A percentile compares a stretch with the other conserved stretches of the same genome.
These are phyloP conservation scores for Sphagnum magellanicum DNA, from an alignment of 228 moss, liverwort and hornwort species.

Conservation along the genomic window DNA sequence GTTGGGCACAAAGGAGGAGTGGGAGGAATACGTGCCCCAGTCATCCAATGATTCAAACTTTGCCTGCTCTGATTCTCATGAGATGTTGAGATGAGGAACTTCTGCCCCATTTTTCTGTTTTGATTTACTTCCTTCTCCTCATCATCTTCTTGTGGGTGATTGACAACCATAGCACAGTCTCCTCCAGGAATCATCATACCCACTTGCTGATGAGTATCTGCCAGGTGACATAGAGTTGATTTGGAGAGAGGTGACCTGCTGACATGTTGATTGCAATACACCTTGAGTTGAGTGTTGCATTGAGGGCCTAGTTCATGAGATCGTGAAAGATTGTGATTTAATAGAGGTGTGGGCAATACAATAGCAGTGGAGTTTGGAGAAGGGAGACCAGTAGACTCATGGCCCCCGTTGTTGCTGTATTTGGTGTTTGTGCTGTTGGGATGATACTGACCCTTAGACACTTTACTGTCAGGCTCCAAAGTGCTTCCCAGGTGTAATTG, in stretches of 20 bases:
- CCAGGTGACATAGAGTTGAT: conserved; percentile 12
- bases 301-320: conserved; percentile 16
- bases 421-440: background rate
- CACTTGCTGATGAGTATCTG: conserved; percentile 17
- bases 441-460: background rate
- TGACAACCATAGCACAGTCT: conserved; percentile 44
- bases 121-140: conserved; percentile 8
- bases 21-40: conserved; percentile 15
- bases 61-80: conserved; percentile 14
- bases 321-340: conserved; percentile 16
- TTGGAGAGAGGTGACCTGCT: too few species aligned
- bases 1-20: background rate
- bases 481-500: conserved; percentile 24
- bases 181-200: conserved; percentile 18
- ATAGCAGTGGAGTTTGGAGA: conserved; percentile 29
- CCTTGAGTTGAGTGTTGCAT: background rate
- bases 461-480: conserved; percentile 20
- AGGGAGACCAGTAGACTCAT: conserved; percentile 18
- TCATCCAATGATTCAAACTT: conserved; percentile 11
- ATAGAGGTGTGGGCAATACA: conserved; percentile 30
- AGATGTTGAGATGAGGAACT: conserved; percentile 8
- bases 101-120: background rate
- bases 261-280: too few species aligned
- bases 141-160: conserved; percentile 31
- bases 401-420: conserved; percentile 5